Conservation (phyloP, 2,329 filamentous ascomycete genomes). For the Sporothrix mexicana region DNA sequence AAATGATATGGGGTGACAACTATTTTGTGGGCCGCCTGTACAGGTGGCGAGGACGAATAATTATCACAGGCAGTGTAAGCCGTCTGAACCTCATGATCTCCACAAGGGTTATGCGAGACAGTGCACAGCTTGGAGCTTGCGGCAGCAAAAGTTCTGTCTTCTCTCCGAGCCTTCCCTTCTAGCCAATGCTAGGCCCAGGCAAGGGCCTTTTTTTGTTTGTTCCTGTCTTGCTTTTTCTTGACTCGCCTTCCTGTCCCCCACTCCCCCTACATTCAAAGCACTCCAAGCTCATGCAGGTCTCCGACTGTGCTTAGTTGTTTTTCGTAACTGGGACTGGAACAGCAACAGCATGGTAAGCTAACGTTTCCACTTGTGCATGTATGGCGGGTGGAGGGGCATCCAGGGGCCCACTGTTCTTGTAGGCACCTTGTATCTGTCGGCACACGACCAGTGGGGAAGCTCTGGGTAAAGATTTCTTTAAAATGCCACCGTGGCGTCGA, state of each 20-base stretch:
- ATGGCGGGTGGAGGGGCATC: not conserved
- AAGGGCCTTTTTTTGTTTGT: slow-evolving; percentile 8
- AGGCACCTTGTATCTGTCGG: not conserved
- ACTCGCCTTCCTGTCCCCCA: not conserved
- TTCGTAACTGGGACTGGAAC: not conserved
- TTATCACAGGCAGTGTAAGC: no score
- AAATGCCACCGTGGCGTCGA: not conserved
- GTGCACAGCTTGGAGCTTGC: not conserved
- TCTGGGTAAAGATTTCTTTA: no score
- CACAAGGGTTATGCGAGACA: slow-evolving; percentile 42
- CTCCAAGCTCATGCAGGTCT: slow-evolving; percentile 24
- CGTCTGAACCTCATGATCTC: slow-evolving; percentile 51
- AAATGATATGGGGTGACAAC: no score
- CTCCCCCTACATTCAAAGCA: slow-evolving; percentile 30
- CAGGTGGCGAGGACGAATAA: no score
- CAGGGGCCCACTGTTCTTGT: slow-evolving; percentile 3
- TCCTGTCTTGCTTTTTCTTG: slow-evolving; percentile 1
- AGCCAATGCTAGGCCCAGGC: slow-evolving; percentile 17
- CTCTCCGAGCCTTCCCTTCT: not conserved
- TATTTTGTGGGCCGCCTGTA: no score
- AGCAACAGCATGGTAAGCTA: not conserved
- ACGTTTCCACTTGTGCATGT: slow-evolving; percentile 21
- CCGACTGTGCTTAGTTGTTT: slow-evolving; percentile 4
- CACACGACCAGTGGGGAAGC: not conserved
- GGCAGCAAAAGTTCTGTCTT: not conserved